phyloP scores from a whole-genome alignment of 2,329 filamentous ascomycete species.

The Macrophomina pseudophaseolina region DNA sequence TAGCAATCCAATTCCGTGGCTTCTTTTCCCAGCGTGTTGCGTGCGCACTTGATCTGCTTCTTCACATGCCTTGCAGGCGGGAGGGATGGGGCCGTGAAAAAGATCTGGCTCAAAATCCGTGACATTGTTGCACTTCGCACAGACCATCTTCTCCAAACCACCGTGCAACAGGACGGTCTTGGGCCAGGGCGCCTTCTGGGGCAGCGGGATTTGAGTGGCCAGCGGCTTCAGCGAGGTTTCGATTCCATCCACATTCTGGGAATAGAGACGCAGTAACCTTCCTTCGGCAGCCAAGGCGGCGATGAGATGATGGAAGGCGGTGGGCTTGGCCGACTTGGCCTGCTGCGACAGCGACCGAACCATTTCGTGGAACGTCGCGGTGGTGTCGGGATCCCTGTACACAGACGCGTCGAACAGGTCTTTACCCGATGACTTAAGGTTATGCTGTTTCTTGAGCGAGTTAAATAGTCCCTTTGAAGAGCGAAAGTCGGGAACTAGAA shows the following conservation, averaged over 20 bases:
- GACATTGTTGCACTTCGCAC: constrained; percentile 85
- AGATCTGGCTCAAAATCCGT: constrained; percentile 76
- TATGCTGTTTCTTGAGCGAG: constrained; percentile 82
- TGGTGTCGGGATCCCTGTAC: constrained; percentile 89
- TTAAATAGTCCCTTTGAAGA: constrained; percentile 90
- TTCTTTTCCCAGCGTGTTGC: constrained; percentile 78
- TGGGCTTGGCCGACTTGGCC: constrained; percentile 78
- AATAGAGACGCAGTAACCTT: constrained; percentile 87
- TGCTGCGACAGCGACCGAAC: constrained; percentile 84
- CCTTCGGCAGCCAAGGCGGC: constrained; percentile 88
- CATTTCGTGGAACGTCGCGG: constrained; percentile 93
- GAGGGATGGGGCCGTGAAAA: constrained; percentile 84
- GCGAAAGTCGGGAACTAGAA: constrained; percentile 87
- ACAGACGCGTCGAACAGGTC: constrained; percentile 97
- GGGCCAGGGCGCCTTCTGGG: constrained; percentile 88
- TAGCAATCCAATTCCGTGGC: constrained; percentile 88
- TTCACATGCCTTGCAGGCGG: constrained; percentile 76
- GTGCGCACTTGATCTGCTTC: constrained; percentile 78
- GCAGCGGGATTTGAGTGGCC: constrained; percentile 79
- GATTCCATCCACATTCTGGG: constrained; percentile 95
- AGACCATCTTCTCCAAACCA: constrained; percentile 94
- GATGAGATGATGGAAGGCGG: constrained; percentile 89
- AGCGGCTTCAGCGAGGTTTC: constrained; percentile 84
- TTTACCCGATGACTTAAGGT: constrained; percentile 90
- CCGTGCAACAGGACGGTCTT: constrained; percentile 92